A percentile compares a stretch with the other conserved stretches of the same genome.
These are phyloP conservation scores for Lunasporangiospora selenospora DNA, from an alignment of 192 early-diverging fungal species.

Conservation along the genomic window DNA sequence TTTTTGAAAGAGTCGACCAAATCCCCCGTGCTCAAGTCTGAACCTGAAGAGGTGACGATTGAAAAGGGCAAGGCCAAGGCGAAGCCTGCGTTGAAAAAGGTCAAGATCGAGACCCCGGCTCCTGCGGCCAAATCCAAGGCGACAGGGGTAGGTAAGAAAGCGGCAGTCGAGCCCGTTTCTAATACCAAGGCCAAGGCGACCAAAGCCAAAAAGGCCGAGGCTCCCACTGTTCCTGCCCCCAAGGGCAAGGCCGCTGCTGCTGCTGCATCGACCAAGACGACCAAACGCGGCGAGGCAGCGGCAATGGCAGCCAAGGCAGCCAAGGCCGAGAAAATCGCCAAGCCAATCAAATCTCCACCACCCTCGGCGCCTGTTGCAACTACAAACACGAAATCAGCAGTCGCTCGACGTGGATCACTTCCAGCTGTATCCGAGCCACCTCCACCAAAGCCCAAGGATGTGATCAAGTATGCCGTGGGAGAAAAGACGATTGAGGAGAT, in stretches of 20 bases:
- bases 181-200: too few species aligned
- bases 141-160: too few species aligned
- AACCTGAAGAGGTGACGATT: not conserved
- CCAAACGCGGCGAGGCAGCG: not conserved
- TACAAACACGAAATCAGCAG: constrained; percentile 8
- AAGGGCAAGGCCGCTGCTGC: constrained; percentile 6
- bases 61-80: constrained; percentile 4
- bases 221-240: not conserved
- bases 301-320: not conserved
- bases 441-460: constrained; percentile 35
- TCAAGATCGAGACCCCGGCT: not conserved
- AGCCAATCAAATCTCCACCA: too few species aligned
- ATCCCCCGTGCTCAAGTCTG: too few species aligned
- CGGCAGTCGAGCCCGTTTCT: too few species aligned
- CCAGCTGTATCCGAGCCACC: constrained; percentile 35
- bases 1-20: too few species aligned
- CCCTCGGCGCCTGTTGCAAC: not conserved
- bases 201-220: constrained; percentile 9
- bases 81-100: not conserved
- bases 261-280: not conserved
- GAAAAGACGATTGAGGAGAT: constrained; percentile 46
- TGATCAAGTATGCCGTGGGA: constrained; percentile 42
- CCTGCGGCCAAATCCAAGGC: too few species aligned
- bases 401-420: constrained; percentile 18
- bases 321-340: not conserved